Evolutionary conservation across 805 yeast species (phyloP).

Genomic region (Yarrowia osloensis): DNA sequence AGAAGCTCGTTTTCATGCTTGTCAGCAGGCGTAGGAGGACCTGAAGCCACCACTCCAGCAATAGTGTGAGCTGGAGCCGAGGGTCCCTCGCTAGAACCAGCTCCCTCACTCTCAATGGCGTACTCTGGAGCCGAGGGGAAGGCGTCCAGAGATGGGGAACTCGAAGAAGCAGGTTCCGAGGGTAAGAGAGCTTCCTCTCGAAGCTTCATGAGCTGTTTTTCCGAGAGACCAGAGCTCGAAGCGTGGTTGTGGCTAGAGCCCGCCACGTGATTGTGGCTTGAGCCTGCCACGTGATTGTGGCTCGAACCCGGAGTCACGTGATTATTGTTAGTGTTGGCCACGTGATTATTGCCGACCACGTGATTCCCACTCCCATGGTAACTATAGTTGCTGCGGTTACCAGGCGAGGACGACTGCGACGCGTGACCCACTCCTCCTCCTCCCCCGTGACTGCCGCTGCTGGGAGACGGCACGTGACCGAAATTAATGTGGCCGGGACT

Average conservation of each 20-base stretch:
- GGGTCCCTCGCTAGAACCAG: neutral
- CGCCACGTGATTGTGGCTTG: neutral
- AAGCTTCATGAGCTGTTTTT: conserved; percentile 57
- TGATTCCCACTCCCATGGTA: neutral
- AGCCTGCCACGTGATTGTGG: too few relatives aligned
- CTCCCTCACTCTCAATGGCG: neutral
- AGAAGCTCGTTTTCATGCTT: conserved; percentile 4
- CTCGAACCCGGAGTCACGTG: too few relatives aligned
- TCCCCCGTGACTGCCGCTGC: neutral
- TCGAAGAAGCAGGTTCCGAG: conserved; percentile 49
- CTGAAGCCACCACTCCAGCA: neutral
- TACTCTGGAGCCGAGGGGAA: conserved; percentile 25
- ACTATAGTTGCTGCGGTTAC: neutral
- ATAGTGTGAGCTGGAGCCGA: neutral
- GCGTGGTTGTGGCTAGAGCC: neutral
- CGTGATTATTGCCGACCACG: neutral
- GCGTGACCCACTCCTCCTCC: neutral
- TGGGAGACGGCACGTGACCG: conserved; percentile 10
- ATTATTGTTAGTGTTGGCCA: too few relatives aligned
- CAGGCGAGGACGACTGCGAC: neutral
- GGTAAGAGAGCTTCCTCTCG: conserved; percentile 65
- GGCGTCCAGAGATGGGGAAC: conserved; percentile 10
- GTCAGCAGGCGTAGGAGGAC: neutral
- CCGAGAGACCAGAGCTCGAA: conserved; percentile 39
- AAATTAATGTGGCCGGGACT: conserved; percentile 5